Evolutionary conservation across 768 basidiomycete species (phyloP), one percentile per base, ranked within the genome.

Genomic region (Naganishia kalamii): DNA sequence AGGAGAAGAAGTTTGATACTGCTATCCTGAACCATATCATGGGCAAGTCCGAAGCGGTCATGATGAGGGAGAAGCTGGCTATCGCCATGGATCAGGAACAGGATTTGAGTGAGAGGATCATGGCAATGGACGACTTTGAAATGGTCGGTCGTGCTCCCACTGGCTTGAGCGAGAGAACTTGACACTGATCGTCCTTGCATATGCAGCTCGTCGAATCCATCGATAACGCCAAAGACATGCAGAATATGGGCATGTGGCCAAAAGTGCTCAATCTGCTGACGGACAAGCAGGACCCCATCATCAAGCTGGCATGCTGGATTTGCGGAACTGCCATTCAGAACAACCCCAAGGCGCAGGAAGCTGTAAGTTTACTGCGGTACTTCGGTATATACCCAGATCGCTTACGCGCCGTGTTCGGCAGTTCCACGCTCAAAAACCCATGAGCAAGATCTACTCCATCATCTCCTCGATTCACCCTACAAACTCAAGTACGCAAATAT

Each of bases 151-250:
- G 21, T 15, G 23, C 33, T 61, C 15, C 21, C 40, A 46, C 11
- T 6, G 13, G 30, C 32, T 59, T 44, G 51, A 11, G 62, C 19
- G 6, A 3, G 11, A 7, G 7, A 32, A 21, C 17, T 27, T 2
- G 17, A 19, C 30, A n/a, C 51, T 52, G 8, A 52, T 17, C 21
- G 10, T 13, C 33, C 59, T 50, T 29, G 12, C 47, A 30, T 33
- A 33, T 21, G 25, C 51, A 78, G 77, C 67, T 79, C n/a, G 71
- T 79, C 50, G 78, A 79, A 63, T 65, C 70, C 37, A 75, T 79
- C 64, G 78, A 79, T 65, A 79, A 79, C 60, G 78, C 78, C 67
- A 75, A 75, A 63, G 77, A 79, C 65, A 72, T 79, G 66, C 69
- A 75, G 11, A 69, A 72, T 15, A 63, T 79, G 52, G 74, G 74